Evolutionary conservation across 2,329 filamentous ascomycete genomes (phyloP).

Genomic region (Tolypocladium tropicale): DNA sequence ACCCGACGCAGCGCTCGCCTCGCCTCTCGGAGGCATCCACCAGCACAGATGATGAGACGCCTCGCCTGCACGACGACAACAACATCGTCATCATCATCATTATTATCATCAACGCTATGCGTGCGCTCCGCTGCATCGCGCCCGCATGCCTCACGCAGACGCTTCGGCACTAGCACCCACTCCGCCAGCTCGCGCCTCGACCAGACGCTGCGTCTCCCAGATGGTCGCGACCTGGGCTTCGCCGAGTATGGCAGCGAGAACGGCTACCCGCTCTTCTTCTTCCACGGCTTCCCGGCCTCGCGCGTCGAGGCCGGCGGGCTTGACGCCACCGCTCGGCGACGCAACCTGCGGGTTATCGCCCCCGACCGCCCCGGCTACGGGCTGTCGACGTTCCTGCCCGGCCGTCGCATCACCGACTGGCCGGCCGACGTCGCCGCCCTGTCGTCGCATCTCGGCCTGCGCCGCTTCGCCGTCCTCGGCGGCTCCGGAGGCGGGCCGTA

Average conservation of each 20-base stretch:
- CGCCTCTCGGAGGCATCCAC: neutral
- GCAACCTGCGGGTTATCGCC: conserved; percentile 22
- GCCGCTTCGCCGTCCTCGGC: conserved; percentile 21
- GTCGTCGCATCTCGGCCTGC: conserved; percentile 12
- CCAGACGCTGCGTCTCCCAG: conserved; percentile 23
- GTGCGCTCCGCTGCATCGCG: neutral
- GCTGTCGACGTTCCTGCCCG: conserved; percentile 23
- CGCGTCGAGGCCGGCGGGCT: conserved; percentile 24
- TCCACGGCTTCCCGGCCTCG: conserved; percentile 31
- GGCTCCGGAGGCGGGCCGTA: conserved; percentile 25
- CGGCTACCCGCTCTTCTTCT: conserved; percentile 25
- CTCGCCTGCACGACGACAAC: neutral
- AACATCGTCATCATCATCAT: no score
- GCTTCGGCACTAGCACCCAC: neutral
- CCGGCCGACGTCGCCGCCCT: conserved; percentile 17
- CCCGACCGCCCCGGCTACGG: conserved; percentile 33
- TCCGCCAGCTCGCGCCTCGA: neutral
- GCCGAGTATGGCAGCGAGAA: conserved; percentile 24
- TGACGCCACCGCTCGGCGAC: conserved; percentile 13
- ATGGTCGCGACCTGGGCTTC: conserved; percentile 29
- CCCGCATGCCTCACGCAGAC: neutral
- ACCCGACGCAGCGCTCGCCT: neutral
- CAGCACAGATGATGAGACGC: neutral
- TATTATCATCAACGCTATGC: no score
- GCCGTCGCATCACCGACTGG: conserved; percentile 21